Evolutionary conservation across 306 rosid genomes (phyloP).

Genomic region (Ochetophila trinervis): DNA sequence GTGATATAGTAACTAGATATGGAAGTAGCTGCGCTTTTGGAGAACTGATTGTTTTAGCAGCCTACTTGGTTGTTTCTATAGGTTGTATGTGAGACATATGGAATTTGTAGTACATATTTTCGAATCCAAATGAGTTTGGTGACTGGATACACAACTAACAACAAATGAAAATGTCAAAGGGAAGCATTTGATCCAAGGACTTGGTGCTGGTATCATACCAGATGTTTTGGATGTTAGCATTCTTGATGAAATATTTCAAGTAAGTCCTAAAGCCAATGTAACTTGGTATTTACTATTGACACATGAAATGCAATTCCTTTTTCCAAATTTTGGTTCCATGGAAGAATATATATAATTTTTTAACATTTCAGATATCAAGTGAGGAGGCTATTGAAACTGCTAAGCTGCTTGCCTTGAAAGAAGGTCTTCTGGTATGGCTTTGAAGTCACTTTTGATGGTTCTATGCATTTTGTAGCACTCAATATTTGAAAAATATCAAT

Average conservation of each 20-base stretch:
- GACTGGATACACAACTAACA: neutral
- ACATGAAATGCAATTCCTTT: neutral
- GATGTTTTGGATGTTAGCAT: constrained; percentile 47
- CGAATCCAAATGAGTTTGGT: neutral
- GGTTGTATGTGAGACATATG: neutral
- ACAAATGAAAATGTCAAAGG: constrained; percentile 33
- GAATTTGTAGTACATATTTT: neutral
- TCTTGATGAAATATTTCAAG: constrained; percentile 71
- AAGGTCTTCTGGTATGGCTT: constrained; percentile 67
- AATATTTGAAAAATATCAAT: neutral
- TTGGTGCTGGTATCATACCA: constrained; percentile 66
- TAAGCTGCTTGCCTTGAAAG: constrained; percentile 64
- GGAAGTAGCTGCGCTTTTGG: no score
- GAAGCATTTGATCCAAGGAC: constrained; percentile 71
- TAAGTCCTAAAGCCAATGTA: constrained; percentile 16
- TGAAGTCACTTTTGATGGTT: neutral
- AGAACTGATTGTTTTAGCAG: no score
- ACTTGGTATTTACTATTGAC: neutral
- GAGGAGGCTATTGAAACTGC: constrained; percentile 77
- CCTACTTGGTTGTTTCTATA: neutral
- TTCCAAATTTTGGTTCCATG: neutral
- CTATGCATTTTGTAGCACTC: neutral
- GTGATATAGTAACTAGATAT: no score
- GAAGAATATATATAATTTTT: neutral
- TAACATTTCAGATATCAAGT: constrained; percentile 43